These are phyloP conservation scores for Protomyces macrosporus DNA, from an alignment of 1,139 yeast genomes.

Conservation along the genomic window DNA sequence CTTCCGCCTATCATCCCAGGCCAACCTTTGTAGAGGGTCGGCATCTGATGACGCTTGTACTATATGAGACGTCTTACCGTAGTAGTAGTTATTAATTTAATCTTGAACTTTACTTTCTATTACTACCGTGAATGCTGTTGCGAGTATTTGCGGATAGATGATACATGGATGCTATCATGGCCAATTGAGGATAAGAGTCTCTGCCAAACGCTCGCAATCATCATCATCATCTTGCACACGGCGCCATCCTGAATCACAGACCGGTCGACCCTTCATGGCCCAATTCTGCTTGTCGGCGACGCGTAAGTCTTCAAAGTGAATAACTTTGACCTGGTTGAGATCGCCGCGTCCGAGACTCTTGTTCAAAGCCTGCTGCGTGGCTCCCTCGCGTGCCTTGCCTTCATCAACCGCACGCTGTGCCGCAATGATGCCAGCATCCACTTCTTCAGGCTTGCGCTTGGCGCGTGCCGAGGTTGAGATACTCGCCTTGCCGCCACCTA, in stretches of 20 bases:
- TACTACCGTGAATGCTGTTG: too few species aligned
- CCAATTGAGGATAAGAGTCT: neutral
- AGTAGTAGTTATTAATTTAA: neutral
- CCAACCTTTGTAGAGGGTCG: neutral
- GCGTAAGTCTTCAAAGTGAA: conserved; percentile 1
- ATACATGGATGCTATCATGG: neutral
- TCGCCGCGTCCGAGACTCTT: conserved; percentile 11
- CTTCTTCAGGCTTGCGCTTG: conserved; percentile 16
- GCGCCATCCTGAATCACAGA: conserved; percentile 14
- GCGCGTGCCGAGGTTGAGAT: conserved; percentile 13
- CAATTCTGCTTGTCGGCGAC: neutral
- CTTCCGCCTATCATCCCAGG: neutral
- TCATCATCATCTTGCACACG: conserved; percentile 24
- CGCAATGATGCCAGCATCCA: conserved; percentile 3
- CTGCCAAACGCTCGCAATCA: neutral
- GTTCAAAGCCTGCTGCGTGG: conserved; percentile 3
- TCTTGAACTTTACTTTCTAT: neutral
- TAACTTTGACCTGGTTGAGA: conserved; percentile 1
- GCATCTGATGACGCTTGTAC: neutral
- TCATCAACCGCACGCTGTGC: conserved; percentile 12
- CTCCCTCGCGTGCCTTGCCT: conserved; percentile 3
- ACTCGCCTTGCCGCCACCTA: conserved; percentile 22
- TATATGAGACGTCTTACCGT: neutral
- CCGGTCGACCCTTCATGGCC: conserved; percentile 1
- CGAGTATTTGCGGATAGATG: too few species aligned